Evolutionary conservation across 371 early-diverging fungal genomes (phyloP).

Genomic region (Rozella allomycis): DNA sequence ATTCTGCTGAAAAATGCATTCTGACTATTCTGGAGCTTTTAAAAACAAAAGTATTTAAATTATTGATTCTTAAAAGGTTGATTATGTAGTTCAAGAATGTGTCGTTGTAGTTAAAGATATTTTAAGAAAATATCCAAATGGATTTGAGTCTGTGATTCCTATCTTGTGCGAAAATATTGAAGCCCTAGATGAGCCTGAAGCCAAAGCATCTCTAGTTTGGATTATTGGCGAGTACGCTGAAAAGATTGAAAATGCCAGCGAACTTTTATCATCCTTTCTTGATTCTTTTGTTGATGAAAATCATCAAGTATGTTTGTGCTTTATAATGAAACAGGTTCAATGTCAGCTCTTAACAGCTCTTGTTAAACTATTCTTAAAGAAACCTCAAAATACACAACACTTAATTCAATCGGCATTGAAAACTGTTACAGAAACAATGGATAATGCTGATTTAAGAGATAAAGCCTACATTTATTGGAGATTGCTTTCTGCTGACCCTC

Average conservation of each 20-base stretch:
- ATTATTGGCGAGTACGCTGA: conserved; percentile 24
- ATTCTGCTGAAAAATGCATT: conserved; percentile 59
- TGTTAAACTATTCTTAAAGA: background rate
- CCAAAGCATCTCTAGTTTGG: conserved; percentile 30
- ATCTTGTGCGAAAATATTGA: conserved; percentile 25
- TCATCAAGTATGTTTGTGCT: background rate
- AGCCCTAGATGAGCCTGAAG: conserved; percentile 26
- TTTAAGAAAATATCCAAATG: conserved; percentile 81
- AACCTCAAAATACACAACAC: background rate
- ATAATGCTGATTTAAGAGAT: conserved; percentile 1
- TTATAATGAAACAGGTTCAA: background rate
- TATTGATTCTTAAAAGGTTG: too few relatives aligned
- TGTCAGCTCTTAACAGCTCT: background rate
- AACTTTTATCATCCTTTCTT: too few relatives aligned
- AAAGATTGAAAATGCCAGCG: conserved; percentile 1
- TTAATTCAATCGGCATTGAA: background rate
- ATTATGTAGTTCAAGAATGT: conserved; percentile 82
- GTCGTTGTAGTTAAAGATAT: conserved; percentile 81
- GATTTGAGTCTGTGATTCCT: conserved; percentile 67
- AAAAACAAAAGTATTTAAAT: conserved; percentile 61
- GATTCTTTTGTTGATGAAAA: background rate
- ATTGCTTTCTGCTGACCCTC: background rate
- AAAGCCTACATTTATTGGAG: conserved; percentile 2
- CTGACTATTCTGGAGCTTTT: conserved; percentile 61
- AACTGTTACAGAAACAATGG: background rate